These are phyloP conservation scores for Elaeis guineensis DNA, from an alignment of 176 grass and related monocot genomes.

Conservation along the genomic window DNA sequence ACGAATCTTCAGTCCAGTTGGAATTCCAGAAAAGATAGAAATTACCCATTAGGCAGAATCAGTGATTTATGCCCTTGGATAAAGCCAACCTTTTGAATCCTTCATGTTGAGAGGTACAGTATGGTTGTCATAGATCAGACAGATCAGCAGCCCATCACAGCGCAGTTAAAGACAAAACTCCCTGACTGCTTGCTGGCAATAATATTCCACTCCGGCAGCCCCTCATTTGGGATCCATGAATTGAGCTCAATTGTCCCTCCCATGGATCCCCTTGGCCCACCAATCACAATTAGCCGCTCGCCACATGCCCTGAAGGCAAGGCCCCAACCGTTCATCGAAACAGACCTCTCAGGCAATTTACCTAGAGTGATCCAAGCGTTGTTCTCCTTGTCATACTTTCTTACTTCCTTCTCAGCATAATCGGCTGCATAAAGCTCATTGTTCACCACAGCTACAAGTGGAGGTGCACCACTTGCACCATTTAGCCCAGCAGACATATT, in stretches of 20 bases:
- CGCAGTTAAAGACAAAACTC: slow-evolving; percentile 16
- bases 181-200: slow-evolving; percentile 20
- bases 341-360: slow-evolving; percentile 9
- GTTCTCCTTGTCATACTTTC: slow-evolving; percentile 12
- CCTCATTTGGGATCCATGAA: slow-evolving; percentile 18
- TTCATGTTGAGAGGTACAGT: not conserved
- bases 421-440: slow-evolving; percentile 18
- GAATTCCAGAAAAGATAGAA: not conserved
- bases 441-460: slow-evolving; percentile 15
- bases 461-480: slow-evolving; percentile 10
- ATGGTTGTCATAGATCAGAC: slow-evolving; percentile 1
- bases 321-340: slow-evolving; percentile 19
- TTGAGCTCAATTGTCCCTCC: slow-evolving; percentile 19
- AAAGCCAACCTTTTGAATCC: not conserved
- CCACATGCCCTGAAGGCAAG: slow-evolving; percentile 16
- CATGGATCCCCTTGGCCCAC: slow-evolving; percentile 1
- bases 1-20: not conserved
- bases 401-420: slow-evolving; percentile 16
- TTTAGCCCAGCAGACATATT: slow-evolving; percentile 15
- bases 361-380: slow-evolving; percentile 5
- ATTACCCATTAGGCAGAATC: slow-evolving; percentile 1
- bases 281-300: slow-evolving; percentile 10
- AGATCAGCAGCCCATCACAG: slow-evolving; percentile 19
- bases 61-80: not conserved
- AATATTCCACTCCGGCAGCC: slow-evolving; percentile 1